Conservation (phyloP, 768 basidiomycete genomes). For the Mycena rosella region DNA sequence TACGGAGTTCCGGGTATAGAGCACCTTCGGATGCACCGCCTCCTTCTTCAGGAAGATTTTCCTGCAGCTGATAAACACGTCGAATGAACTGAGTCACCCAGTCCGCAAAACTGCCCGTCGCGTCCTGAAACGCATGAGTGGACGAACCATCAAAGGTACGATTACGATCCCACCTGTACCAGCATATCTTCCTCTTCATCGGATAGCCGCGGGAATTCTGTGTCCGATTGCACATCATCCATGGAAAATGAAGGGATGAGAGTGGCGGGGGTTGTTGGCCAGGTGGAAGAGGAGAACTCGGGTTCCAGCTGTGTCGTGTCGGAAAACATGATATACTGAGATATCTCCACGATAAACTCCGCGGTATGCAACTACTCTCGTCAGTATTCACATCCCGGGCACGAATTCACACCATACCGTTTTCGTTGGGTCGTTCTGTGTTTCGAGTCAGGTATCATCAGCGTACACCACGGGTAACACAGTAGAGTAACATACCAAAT, state of each 20-base stretch:
- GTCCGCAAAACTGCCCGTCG: conserved; percentile 81
- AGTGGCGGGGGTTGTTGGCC: conserved; percentile 42
- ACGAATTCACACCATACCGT: conserved; percentile 61
- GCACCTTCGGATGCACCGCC: conserved; percentile 76
- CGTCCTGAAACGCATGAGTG: conserved; percentile 54
- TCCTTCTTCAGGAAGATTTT: conserved; percentile 90
- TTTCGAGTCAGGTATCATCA: conserved; percentile 20
- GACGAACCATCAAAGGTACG: background rate
- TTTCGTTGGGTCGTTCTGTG: conserved; percentile 82
- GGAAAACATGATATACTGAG: conserved; percentile 81
- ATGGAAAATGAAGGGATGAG: conserved; percentile 52
- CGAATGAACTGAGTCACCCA: conserved; percentile 89
- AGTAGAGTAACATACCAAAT: conserved; percentile 71
- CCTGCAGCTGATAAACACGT: conserved; percentile 82
- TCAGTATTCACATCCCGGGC: conserved; percentile 24
- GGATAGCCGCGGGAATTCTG: conserved; percentile 57
- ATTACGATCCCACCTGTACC: conserved; percentile 57
- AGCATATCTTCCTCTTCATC: conserved; percentile 79
- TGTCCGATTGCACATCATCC: conserved; percentile 54
- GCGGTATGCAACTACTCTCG: conserved; percentile 74
- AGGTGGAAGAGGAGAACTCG: conserved; percentile 51
- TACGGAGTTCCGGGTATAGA: background rate
- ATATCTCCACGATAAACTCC: conserved; percentile 78
- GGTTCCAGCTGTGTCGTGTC: conserved; percentile 48
- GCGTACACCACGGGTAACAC: too few relatives aligned